These are phyloP conservation scores for Irpex rosettiformis DNA, from an alignment of 1,284 basidiomycete species.

Conservation along the genomic window DNA sequence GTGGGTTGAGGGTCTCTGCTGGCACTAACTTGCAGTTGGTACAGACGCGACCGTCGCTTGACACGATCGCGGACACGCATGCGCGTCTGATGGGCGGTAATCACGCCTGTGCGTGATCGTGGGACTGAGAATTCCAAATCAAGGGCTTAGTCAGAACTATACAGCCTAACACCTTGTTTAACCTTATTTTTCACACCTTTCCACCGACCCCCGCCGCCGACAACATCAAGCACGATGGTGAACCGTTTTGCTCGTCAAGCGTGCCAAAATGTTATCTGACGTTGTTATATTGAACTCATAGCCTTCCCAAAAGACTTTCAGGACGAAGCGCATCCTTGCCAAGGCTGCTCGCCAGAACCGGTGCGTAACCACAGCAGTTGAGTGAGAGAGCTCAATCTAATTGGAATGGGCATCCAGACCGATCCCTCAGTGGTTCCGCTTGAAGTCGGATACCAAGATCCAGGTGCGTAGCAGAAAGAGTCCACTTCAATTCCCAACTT, in stretches of 20 bases:
- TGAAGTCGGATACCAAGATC: conserved; percentile 95
- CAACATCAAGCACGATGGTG: conserved; percentile 33
- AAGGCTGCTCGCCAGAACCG: conserved; percentile 97
- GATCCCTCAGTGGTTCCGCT: conserved; percentile 97
- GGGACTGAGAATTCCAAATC: conserved; percentile 16
- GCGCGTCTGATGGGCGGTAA: not conserved
- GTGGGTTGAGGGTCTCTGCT: not conserved
- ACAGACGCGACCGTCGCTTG: not conserved
- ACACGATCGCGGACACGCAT: not conserved
- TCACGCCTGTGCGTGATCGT: conserved; percentile 12
- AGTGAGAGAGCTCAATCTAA: conserved; percentile 7
- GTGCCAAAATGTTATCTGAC: not conserved
- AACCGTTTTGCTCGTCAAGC: conserved; percentile 14
- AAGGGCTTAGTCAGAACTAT: conserved; percentile 36
- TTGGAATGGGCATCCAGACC: conserved; percentile 49
- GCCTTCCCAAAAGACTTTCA: conserved; percentile 99
- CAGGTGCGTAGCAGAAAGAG: conserved; percentile 61
- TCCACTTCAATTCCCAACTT: not conserved
- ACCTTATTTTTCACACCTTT: conserved; percentile 34
- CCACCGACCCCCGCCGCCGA: conserved; percentile 25
- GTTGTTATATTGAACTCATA: conserved; percentile 27
- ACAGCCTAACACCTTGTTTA: conserved; percentile 27
- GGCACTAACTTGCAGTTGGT: not conserved
- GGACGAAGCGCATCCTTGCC: conserved; percentile 94
- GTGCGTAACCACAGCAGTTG: conserved; percentile 41